These are phyloP conservation scores for Tuber umbilicatum DNA, from an alignment of 495 filamentous ascomycete species.

Conservation along the genomic window DNA sequence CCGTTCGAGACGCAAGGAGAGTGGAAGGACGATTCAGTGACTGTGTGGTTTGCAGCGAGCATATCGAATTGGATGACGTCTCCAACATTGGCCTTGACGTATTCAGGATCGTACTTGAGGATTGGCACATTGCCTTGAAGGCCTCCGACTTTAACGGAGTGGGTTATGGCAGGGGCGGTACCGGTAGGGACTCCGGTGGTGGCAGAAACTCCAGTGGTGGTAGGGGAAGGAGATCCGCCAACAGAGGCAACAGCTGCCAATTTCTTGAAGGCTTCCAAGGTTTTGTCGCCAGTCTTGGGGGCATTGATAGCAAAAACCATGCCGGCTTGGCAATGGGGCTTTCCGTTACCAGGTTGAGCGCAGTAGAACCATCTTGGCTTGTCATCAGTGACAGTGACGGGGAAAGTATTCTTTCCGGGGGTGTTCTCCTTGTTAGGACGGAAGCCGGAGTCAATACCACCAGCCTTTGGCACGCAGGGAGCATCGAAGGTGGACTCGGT, in stretches of 20 bases:
- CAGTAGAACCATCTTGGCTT: slow-evolving; percentile 57
- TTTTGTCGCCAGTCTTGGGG: slow-evolving; percentile 15
- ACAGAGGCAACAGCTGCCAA: slow-evolving; percentile 5
- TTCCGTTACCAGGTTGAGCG: slow-evolving; percentile 43
- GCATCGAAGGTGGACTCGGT: slow-evolving; percentile 61
- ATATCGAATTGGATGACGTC: slow-evolving; percentile 65
- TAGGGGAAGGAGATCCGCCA: not conserved
- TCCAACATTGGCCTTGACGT: slow-evolving; percentile 52
- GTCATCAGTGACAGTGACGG: slow-evolving; percentile 47
- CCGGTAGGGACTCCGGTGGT: not conserved
- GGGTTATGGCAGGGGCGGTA: slow-evolving; percentile 1
- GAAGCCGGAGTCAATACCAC: slow-evolving; percentile 51
- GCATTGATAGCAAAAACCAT: slow-evolving; percentile 30
- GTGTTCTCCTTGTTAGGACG: slow-evolving; percentile 42
- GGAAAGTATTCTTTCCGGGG: slow-evolving; percentile 44
- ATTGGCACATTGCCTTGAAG: slow-evolving; percentile 35
- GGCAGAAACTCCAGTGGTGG: not conserved
- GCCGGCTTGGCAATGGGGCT: slow-evolving; percentile 45
- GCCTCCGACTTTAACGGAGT: slow-evolving; percentile 51
- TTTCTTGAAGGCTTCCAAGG: slow-evolving; percentile 22
- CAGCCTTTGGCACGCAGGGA: slow-evolving; percentile 53
- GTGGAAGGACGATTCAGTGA: slow-evolving; percentile 61
- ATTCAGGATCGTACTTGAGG: slow-evolving; percentile 54
- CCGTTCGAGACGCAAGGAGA: slow-evolving; percentile 51
- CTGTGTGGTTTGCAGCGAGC: slow-evolving; percentile 60